phyloP scores from a whole-genome alignment of 805 yeast species.

The Pichia heedii region DNA sequence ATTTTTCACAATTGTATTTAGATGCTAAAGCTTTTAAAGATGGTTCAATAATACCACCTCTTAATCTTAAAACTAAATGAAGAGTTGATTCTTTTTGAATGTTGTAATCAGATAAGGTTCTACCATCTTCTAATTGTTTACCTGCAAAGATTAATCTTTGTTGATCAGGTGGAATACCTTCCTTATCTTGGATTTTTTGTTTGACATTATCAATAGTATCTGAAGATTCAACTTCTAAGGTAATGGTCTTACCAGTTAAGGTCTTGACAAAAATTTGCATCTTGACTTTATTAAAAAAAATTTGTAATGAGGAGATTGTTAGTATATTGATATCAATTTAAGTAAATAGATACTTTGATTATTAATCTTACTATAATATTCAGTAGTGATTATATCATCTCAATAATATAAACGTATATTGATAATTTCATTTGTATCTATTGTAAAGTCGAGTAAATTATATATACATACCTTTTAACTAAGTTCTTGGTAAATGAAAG shows the following conservation, averaged over 20 bases:
- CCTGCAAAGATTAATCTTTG: constrained; percentile 94
- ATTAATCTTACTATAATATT: too few relatives aligned
- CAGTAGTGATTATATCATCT: too few relatives aligned
- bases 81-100: constrained; percentile 82
- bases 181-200: constrained; percentile 93
- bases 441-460: too few relatives aligned
- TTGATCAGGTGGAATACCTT: constrained; percentile 95
- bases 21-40: constrained; percentile 98
- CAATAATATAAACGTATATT: too few relatives aligned
- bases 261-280: constrained; percentile 99
- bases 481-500: neutral
- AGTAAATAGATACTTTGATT: too few relatives aligned
- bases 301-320: constrained; percentile 5
- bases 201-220: constrained; percentile 94
- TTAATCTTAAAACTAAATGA: constrained; percentile 56
- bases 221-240: constrained; percentile 79
- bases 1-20: constrained; percentile 99
- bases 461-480: neutral
- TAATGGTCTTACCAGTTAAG: constrained; percentile 97
- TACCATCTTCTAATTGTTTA: constrained; percentile 93
- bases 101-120: constrained; percentile 91
- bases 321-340: constrained; percentile 6
- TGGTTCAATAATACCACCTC: constrained; percentile 95
- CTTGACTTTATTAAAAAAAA: constrained; percentile 19
- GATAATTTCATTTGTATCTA: too few relatives aligned